Conservation (phyloP, 1,139 yeast genomes). For the Schizosaccharomyces versatilis region DNA sequence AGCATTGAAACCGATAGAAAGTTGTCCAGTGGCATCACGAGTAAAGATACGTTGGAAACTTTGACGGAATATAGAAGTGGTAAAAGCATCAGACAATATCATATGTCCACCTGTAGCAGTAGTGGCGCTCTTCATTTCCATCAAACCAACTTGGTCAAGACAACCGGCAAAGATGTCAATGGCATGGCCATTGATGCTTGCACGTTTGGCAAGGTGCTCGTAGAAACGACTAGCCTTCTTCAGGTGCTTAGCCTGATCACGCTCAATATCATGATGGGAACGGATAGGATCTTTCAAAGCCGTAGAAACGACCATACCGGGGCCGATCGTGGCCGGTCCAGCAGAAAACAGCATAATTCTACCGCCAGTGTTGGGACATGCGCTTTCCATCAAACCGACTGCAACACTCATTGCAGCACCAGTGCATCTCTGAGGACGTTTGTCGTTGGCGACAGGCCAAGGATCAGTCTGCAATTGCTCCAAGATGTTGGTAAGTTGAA, state of each 20-base stretch:
- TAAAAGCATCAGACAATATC: slow-evolving; percentile 80
- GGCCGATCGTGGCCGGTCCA: slow-evolving; percentile 88
- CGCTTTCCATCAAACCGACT: slow-evolving; percentile 54
- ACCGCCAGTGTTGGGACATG: slow-evolving; percentile 80
- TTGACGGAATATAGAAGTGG: slow-evolving; percentile 89
- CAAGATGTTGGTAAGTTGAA: slow-evolving; percentile 57
- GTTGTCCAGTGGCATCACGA: slow-evolving; percentile 66
- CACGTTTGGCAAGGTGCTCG: slow-evolving; percentile 53
- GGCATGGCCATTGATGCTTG: slow-evolving; percentile 59
- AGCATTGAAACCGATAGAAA: slow-evolving; percentile 74
- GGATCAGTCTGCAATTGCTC: slow-evolving; percentile 68
- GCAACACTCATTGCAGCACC: slow-evolving; percentile 86
- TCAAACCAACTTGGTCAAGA: slow-evolving; percentile 92
- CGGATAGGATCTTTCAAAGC: slow-evolving; percentile 89
- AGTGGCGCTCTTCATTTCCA: slow-evolving; percentile 79
- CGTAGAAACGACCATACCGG: slow-evolving; percentile 83
- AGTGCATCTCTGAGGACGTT: slow-evolving; percentile 76
- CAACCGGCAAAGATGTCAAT: slow-evolving; percentile 93
- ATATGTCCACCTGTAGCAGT: slow-evolving; percentile 86
- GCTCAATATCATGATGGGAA: slow-evolving; percentile 86
- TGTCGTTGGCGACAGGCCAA: slow-evolving; percentile 78
- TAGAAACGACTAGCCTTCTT: slow-evolving; percentile 77
- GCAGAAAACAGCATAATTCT: slow-evolving; percentile 78
- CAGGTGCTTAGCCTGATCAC: slow-evolving; percentile 76
- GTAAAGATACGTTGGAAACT: slow-evolving; percentile 69